Conservation (phyloP, 371 early-diverging fungal species). For the Zychaea mexicana region DNA sequence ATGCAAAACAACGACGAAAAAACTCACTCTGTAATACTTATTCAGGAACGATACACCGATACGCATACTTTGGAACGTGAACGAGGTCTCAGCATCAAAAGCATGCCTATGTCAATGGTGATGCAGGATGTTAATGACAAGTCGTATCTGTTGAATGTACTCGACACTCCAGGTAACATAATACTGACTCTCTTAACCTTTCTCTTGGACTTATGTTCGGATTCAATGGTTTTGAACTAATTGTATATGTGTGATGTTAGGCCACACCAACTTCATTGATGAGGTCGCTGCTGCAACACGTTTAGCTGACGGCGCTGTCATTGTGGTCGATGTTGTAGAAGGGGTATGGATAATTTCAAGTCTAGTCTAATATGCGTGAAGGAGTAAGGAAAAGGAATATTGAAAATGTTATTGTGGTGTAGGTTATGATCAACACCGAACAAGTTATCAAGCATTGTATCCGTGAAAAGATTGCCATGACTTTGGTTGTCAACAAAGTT, state of each 20-base stretch:
- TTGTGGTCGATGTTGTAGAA: conserved; percentile 96
- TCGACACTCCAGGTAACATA: conserved; percentile 91
- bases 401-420: neutral
- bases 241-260: no score
- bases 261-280: conserved; percentile 94
- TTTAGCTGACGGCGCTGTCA: conserved; percentile 90
- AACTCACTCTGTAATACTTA: conserved; percentile 1
- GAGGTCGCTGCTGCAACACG: conserved; percentile 89
- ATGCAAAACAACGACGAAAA: no score
- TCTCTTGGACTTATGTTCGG: no score
- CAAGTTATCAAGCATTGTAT: conserved; percentile 86
- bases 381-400: neutral
- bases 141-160: conserved; percentile 85
- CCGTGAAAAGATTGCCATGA: conserved; percentile 79
- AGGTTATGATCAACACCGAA: conserved; percentile 92
- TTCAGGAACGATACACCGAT: conserved; percentile 87
- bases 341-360: no score
- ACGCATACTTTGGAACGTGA: conserved; percentile 91
- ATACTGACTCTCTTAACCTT: no score
- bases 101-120: conserved; percentile 92
- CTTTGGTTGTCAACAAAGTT: conserved; percentile 93
- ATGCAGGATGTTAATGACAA: conserved; percentile 87
- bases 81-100: conserved; percentile 89
- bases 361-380: no score
- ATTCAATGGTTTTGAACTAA: no score